phyloP scores from a whole-genome alignment of 2,329 filamentous ascomycete genomes.

The Alternaria triticina region DNA sequence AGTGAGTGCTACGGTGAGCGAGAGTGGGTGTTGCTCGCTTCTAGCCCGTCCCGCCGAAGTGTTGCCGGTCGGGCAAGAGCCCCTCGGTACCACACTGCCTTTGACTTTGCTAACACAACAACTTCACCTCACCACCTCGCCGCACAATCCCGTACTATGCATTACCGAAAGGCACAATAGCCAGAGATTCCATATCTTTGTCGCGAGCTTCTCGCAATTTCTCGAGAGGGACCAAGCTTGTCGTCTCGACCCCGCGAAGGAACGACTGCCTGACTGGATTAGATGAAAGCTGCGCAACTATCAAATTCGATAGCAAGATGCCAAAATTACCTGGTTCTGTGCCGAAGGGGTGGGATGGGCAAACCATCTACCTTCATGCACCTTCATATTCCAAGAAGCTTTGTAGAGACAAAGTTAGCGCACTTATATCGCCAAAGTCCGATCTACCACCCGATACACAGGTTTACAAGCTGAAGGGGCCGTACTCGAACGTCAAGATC shows the following conservation, averaged over 20 bases:
- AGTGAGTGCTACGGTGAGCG: not conserved
- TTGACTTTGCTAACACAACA: not conserved
- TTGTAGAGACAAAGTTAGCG: conserved; percentile 24
- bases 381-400: conserved; percentile 44
- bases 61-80: conserved; percentile 3
- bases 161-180: not conserved
- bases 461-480: conserved; percentile 25
- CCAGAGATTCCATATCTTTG: not conserved
- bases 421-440: conserved; percentile 29
- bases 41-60: conserved; percentile 6
- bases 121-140: not conserved
- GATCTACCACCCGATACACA: conserved; percentile 21
- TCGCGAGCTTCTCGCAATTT: not conserved
- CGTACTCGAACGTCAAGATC: conserved; percentile 52
- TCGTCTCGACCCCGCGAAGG: not conserved
- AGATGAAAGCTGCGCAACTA: not conserved
- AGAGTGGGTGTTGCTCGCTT: conserved; percentile 1
- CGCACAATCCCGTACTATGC: not conserved
- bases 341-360: conserved; percentile 42
- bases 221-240: not conserved
- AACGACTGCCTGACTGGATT: not conserved
- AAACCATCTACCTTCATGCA: conserved; percentile 33
- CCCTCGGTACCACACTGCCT: not conserved
- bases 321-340: conserved; percentile 6
- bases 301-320: not conserved